A percentile compares a stretch with the other conserved stretches of the same genome.
These are phyloP conservation scores for Ceriops decandra DNA, from an alignment of 345 rosid genomes.

Conservation along the genomic window DNA sequence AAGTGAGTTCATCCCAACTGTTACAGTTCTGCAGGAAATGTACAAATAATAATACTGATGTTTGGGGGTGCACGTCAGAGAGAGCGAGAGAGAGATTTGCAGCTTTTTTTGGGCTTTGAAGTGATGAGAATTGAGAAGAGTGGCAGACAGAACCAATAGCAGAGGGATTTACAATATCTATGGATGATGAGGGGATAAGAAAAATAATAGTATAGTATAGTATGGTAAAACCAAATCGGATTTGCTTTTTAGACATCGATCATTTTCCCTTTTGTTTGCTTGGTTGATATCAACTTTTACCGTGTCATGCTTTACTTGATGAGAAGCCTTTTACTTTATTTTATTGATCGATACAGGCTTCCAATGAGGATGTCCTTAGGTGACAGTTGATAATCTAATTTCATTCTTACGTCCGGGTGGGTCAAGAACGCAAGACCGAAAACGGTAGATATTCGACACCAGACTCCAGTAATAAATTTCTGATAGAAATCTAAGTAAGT, in stretches of 20 bases:
- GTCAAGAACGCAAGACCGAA: neutral
- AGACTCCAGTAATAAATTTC: neutral
- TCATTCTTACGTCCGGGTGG: neutral
- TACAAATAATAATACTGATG: conserved; percentile 39
- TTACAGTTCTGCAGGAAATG: conserved; percentile 6
- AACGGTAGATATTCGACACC: neutral
- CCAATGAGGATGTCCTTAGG: conserved; percentile 15
- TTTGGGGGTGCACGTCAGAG: conserved; percentile 6
- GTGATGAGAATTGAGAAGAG: neutral
- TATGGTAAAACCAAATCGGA: neutral
- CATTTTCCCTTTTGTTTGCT: neutral
- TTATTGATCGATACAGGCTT: neutral
- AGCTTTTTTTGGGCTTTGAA: conserved; percentile 5
- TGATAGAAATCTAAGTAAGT: no score
- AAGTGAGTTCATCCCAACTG: conserved; percentile 26
- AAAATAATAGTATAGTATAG: neutral
- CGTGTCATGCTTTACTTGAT: neutral
- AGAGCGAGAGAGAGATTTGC: conserved; percentile 9
- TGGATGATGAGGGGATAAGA: conserved; percentile 3
- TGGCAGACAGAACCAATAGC: neutral
- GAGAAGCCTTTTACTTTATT: neutral
- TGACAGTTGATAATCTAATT: conserved; percentile 9
- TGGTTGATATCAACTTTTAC: neutral
- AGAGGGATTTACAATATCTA: neutral
- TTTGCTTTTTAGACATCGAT: conserved; percentile 5